Base-by-base conservation (phyloP, 441 rosid genomes). In the Adansonia madagascariensis region DNA sequence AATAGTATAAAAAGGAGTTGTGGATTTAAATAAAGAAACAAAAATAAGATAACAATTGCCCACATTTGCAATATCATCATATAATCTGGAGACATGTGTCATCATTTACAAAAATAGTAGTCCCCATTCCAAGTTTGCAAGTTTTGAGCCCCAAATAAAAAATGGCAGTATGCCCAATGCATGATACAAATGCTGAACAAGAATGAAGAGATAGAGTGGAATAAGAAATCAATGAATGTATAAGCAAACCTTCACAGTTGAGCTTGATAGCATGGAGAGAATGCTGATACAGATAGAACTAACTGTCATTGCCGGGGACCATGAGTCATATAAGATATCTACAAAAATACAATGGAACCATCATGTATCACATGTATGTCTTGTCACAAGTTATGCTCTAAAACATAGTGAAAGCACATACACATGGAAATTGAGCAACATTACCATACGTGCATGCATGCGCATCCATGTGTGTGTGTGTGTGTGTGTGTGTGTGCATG, bases 231-330 rank as follows among this genome's bases (percentile, higher is more conserved):
- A 24, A 63, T 14, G 59, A 78, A 63, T 64, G 52, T 7, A 52
- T 18, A 73, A 49, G 64, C 62, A 1, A 76, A 35, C 99, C 98
- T 97, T 97, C 24, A 81, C 92, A 47, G 98, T 77, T 17, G 98
- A 89, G 91, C 99, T 97, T 64, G 99, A 97, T 75, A 97, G 97
- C 99, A 97, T 97, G 62, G 98, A 97, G 80, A 97, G 97, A 88
- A 97, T 97, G 85, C 98, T 97, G 82, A 97, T 94, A 82, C 99
- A 97, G 84, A 97, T 85, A 22, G 99, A 97, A 86, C 98, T 92
- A 71, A 97, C 97, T 1, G 98, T 93, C 98, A 97, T 94, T 18
- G 99, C 99, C 0, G 99, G 98, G 0, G 99, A 97, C 99, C 99
- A 97, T 22, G 99, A 97, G 87, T 97, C 99, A 75, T 97, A 93